Evolutionary conservation across 805 yeast species (phyloP), one percentile per base, ranked within the genome.

Genomic region (Tetrapisispora namnaoensis): DNA sequence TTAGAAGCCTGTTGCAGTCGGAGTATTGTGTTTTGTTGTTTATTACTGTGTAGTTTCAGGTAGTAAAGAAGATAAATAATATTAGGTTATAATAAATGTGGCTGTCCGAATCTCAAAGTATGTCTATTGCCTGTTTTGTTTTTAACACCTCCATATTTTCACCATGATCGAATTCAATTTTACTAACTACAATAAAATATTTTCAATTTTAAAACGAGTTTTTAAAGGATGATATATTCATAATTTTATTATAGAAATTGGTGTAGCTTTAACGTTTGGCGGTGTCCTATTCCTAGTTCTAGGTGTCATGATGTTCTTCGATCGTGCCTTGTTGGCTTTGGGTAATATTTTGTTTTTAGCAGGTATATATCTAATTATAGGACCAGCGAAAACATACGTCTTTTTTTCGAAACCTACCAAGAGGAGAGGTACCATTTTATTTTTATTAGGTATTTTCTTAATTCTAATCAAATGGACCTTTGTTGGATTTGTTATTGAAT

Each of bases 201-300:
- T 17, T 30, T 32, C 13, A 6, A 17, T 17, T 32, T 8, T 24
- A 24, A 24, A 24, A 24, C 8, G 28, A 24, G 28, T 24, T 24
- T 24, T 24, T 24, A 24, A 24, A 24, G 28, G 28, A 24, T 24
- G 28, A 27, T 41, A 43, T 38, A 41, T 22, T n/a, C 1, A 2
- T 34, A 4, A 13, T 20, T 17, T 36, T 18, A n/a, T 3, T 50
- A 27, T 52, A 86, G 95, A 89, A 68, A 81, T 83, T 60, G 98
- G 98, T 36, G 96, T 87, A 18, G 96, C 87, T 2, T 83, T 89
- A 73, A 86, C 96, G 4, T 89, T 95, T 17, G 85, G 83, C 34
- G 96, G 82, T 9, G 77, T 83, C 44, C 61, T 85, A 24, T 82
- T 88, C 62, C 85, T 93, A 66, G 60, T 86, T 4, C 70, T 91